These are phyloP conservation scores for Entophlyctis luteolus DNA, from an alignment of 192 early-diverging fungal species.

Conservation along the genomic window DNA sequence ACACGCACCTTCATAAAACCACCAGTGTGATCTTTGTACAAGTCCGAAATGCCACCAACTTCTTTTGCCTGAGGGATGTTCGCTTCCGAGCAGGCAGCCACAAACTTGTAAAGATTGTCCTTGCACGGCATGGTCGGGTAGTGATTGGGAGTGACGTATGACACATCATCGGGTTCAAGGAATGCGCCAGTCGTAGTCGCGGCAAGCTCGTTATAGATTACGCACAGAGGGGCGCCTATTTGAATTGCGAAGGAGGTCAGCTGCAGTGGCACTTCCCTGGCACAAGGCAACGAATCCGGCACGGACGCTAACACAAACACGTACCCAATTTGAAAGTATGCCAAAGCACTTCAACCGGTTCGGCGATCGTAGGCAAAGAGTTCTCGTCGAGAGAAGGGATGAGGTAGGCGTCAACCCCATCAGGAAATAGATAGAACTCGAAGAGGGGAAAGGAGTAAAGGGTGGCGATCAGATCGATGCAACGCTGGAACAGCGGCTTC, in stretches of 20 bases:
- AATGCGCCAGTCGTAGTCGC: conserved; percentile 20
- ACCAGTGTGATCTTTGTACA: conserved; percentile 93
- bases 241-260: no score
- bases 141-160: conserved; percentile 12
- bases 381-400: conserved; percentile 15
- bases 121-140: conserved; percentile 66
- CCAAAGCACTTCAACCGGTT: conserved; percentile 48
- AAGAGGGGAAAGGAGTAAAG: conserved; percentile 51
- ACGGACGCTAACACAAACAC: neutral
- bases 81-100: conserved; percentile 73
- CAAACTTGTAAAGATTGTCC: conserved; percentile 79
- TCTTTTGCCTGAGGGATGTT: conserved; percentile 60
- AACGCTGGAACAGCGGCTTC: conserved; percentile 46
- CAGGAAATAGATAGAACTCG: conserved; percentile 53
- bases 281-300: no score
- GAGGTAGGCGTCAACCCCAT: conserved; percentile 28
- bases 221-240: conserved; percentile 44
- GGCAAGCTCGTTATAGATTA: conserved; percentile 45
- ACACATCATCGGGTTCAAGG: conserved; percentile 40
- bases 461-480: conserved; percentile 45
- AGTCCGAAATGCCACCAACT: conserved; percentile 78
- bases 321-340: conserved; percentile 40
- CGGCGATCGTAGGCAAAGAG: conserved; percentile 8
- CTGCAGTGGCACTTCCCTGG: no score
- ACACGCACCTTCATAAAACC: conserved; percentile 84